Percentiles rank a stretch among this genome's conserved stretches.
Evolutionary conservation across 192 early-diverging fungal genomes (phyloP).

Genomic region (Backusella circina): DNA sequence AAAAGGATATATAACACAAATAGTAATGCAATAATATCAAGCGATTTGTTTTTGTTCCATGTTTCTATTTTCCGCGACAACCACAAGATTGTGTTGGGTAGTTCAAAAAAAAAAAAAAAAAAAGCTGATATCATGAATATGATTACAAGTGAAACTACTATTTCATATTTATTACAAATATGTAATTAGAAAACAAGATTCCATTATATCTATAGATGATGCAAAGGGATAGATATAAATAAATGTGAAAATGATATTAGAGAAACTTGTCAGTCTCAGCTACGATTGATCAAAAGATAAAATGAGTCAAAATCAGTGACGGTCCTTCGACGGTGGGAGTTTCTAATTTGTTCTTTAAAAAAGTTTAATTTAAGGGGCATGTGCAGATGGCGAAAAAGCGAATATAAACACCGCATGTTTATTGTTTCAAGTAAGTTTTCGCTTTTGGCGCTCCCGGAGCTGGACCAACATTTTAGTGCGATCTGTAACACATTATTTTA

Average conservation of each 20-base stretch:
- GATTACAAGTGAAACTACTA: background rate
- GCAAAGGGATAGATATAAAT: too few relatives aligned
- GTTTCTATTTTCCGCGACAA: background rate
- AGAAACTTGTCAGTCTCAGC: background rate
- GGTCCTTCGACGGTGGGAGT: background rate
- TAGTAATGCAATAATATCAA: background rate
- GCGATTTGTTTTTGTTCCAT: background rate
- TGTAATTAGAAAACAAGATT: background rate
- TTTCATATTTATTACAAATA: background rate
- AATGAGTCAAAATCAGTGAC: background rate
- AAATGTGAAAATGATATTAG: too few relatives aligned
- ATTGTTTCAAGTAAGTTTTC: background rate
- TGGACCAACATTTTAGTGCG: too few relatives aligned
- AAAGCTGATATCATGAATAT: background rate
- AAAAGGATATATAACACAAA: background rate
- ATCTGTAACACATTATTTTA: background rate
- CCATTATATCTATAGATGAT: too few relatives aligned
- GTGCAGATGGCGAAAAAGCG: background rate
- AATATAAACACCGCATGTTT: background rate
- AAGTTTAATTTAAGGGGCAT: background rate
- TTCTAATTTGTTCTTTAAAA: background rate
- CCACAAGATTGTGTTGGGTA: background rate
- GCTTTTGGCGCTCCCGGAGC: background rate
- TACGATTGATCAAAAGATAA: background rate
- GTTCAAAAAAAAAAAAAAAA: background rate